Conservation (phyloP, 2,329 filamentous ascomycete species). For the Sporothrix pallida region DNA sequence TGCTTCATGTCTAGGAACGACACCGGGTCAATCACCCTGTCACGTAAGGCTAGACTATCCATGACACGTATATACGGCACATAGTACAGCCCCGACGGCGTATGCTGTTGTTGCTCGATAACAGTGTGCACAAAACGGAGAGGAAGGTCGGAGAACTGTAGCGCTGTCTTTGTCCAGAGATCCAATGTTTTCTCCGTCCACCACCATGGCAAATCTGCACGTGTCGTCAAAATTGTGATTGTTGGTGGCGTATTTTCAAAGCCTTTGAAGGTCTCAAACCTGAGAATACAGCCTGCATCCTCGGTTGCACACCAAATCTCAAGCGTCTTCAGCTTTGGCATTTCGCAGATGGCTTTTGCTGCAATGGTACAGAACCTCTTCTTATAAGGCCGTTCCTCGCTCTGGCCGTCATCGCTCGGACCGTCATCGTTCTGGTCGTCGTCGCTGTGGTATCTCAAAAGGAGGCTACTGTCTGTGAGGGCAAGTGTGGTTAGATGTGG, state of each 20-base stretch:
- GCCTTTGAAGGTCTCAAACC: background rate
- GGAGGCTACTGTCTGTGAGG: too few species aligned
- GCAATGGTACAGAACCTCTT: too few species aligned
- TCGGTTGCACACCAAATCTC: background rate
- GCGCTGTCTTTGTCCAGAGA: background rate
- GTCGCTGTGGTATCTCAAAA: too few species aligned
- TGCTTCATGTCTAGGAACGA: background rate
- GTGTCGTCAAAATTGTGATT: background rate
- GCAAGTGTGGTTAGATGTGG: too few species aligned
- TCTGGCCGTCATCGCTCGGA: background rate
- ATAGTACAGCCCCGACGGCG: background rate
- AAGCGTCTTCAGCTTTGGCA: background rate
- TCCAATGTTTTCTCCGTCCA: too few species aligned
- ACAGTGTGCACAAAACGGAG: background rate
- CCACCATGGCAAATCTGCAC: background rate
- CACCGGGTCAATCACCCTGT: constrained; percentile 12
- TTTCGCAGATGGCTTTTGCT: background rate
- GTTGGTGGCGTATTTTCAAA: background rate
- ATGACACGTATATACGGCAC: constrained; percentile 1
- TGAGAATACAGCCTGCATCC: background rate
- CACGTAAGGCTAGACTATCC: background rate
- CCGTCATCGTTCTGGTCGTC: too few species aligned
- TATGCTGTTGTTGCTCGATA: background rate
- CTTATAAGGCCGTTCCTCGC: too few species aligned
- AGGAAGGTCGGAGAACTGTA: background rate